Evolutionary conservation across 2,329 filamentous ascomycete genomes (phyloP).

Genomic region (Fusarium coffeatum): DNA sequence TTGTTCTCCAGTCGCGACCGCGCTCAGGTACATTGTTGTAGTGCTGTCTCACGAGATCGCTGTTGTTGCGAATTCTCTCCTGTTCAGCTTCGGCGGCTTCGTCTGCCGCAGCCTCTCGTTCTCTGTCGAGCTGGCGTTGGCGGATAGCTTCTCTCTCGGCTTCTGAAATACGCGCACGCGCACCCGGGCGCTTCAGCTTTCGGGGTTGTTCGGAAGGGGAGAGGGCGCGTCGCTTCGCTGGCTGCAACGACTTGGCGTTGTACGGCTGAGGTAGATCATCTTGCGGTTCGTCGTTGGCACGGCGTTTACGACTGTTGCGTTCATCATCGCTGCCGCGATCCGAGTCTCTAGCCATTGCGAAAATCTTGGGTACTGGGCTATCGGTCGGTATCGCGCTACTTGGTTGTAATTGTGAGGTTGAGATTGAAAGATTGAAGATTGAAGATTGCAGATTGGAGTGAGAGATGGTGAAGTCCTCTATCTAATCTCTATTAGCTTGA

Average conservation of each 20-base stretch:
- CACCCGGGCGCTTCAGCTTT: conserved; percentile 75
- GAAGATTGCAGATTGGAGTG: conserved; percentile 5
- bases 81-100: conserved; percentile 53
- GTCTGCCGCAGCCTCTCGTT: conserved; percentile 55
- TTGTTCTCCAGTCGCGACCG: conserved; percentile 93
- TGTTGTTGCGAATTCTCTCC: conserved; percentile 65
- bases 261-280: conserved; percentile 69
- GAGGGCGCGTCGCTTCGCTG: conserved; percentile 68
- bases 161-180: conserved; percentile 73
- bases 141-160: conserved; percentile 75
- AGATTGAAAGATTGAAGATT: background rate
- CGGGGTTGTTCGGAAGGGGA: conserved; percentile 68
- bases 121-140: conserved; percentile 69
- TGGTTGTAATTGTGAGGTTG: conserved; percentile 3
- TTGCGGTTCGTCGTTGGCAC: conserved; percentile 50
- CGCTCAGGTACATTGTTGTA: conserved; percentile 97
- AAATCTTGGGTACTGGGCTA: background rate
- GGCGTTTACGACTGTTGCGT: conserved; percentile 48
- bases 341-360: conserved; percentile 35
- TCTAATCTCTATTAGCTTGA: conserved; percentile 17
- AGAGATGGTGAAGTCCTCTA: conserved; percentile 16
- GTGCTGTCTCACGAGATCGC: conserved; percentile 90
- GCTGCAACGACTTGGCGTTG: conserved; percentile 68
- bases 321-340: conserved; percentile 29
- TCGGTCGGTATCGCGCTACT: background rate